These are phyloP conservation scores for Podospora appendiculata DNA, from an alignment of 495 filamentous ascomycete species.

Conservation along the genomic window DNA sequence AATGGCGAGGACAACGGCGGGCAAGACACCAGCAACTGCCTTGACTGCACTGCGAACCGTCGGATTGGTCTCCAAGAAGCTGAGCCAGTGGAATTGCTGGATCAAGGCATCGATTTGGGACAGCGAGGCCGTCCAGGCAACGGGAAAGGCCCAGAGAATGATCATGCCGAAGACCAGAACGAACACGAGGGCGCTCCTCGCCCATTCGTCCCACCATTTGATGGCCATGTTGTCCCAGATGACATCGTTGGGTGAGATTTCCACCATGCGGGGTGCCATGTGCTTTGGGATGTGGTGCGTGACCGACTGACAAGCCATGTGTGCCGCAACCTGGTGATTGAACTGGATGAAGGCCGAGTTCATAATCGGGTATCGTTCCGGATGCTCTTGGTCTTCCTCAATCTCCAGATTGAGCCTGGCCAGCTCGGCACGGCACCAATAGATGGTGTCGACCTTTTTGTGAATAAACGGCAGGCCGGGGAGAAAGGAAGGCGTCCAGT, in stretches of 20 bases:
- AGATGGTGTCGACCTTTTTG: slow-evolving; percentile 91
- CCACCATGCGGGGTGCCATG: slow-evolving; percentile 88
- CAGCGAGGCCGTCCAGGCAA: slow-evolving; percentile 77
- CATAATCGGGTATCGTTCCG: slow-evolving; percentile 87
- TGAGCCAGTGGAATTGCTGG: slow-evolving; percentile 54
- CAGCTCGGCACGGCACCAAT: slow-evolving; percentile 81
- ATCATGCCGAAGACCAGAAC: slow-evolving; percentile 66
- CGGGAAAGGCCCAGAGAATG: slow-evolving; percentile 85
- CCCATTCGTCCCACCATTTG: slow-evolving; percentile 87
- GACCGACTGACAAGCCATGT: slow-evolving; percentile 94
- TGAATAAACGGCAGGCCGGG: slow-evolving; percentile 72
- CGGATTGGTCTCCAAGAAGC: slow-evolving; percentile 54
- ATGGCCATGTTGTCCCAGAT: slow-evolving; percentile 98
- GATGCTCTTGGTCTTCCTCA: slow-evolving; percentile 78
- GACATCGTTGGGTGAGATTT: slow-evolving; percentile 89
- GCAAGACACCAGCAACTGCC: slow-evolving; percentile 79
- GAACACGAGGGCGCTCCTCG: slow-evolving; percentile 61
- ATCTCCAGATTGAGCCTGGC: slow-evolving; percentile 90
- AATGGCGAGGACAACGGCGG: slow-evolving; percentile 67
- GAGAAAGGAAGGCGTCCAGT: slow-evolving; percentile 64
- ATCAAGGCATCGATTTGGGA: slow-evolving; percentile 68
- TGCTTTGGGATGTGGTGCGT: slow-evolving; percentile 88
- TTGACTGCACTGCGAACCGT: slow-evolving; percentile 56
- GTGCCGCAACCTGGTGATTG: slow-evolving; percentile 93
- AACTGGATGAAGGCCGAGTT: slow-evolving; percentile 98